Base-by-base conservation (phyloP, 192 early-diverging fungal species). In the Backusella psychrophila region DNA sequence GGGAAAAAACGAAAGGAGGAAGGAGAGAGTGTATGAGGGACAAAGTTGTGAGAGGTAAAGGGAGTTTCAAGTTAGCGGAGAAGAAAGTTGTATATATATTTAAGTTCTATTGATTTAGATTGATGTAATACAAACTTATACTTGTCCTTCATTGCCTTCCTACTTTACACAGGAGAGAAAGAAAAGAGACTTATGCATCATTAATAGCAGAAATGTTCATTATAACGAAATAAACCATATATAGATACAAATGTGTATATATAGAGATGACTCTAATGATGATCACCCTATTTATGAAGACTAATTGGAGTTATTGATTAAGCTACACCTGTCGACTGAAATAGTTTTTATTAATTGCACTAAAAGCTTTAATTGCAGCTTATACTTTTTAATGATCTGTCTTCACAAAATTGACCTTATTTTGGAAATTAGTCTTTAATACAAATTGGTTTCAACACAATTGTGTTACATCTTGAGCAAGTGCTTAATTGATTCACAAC, bases 101-200 rank as follows among this genome's bases (percentile, higher is more conserved):
- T 63, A 63, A 63, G 56, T 63, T 63, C 56, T 63, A 63, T 29
- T 63, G 56, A 63, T 63, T 63, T 63, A 63, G 56, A 63, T 63
- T 63, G 56, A 29, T 29, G 56, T 63, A 8, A 29, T 63, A 63
- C 56, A 63, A 63, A 29, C 56, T 63, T 63, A 63, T n/a, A 29
- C 56, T 63, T 63, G 56, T 63, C 56, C 56, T 63, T 63, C 56
- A 63, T 63, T 63, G 56, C 26, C 21, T 29, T 63, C 56, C 23
- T 63, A 23, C 56, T 63, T 11, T 63, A 63, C 23, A 63, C 56
- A 63, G 12, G 56, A 26, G 7, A n/a, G 6, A 49, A 19, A 6
- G 19, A 21, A 49, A 49, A 17, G 17, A n/a, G 17, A 19, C 6
- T 49, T 49, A 19, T 21, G 6, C 6, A n/a, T n/a, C 6, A n/a